These are phyloP conservation scores for Fusarium veterinarium DNA, from an alignment of 2,329 filamentous ascomycete species.

Conservation along the genomic window DNA sequence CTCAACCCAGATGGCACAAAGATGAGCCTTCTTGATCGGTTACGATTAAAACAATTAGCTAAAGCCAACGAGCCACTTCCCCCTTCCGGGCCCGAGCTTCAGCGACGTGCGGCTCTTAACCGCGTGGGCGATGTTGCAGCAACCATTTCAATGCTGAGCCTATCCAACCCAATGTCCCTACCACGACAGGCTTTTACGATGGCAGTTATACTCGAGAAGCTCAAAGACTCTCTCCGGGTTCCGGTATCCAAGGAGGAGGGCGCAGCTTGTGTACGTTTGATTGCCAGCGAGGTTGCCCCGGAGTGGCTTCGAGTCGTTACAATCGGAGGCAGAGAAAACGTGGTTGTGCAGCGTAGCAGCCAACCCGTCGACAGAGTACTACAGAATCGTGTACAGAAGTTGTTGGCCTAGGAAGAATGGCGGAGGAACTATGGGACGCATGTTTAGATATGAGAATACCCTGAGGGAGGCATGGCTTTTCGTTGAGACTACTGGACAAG, in stretches of 20 bases:
- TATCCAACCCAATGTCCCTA: conserved; percentile 60
- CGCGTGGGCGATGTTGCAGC: conserved; percentile 75
- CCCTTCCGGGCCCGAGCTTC: conserved; percentile 66
- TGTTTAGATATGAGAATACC: conserved; percentile 33
- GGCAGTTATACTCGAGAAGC: conserved; percentile 69
- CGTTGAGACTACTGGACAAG: conserved; percentile 11
- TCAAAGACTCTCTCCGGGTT: conserved; percentile 73
- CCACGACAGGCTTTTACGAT: conserved; percentile 74
- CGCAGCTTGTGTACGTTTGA: conserved; percentile 60
- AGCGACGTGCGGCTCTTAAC: conserved; percentile 73
- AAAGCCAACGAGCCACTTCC: conserved; percentile 67
- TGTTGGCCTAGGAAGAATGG: conserved; percentile 43
- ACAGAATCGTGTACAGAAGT: conserved; percentile 52
- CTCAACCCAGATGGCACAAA: conserved; percentile 60
- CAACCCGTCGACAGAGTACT: conserved; percentile 55
- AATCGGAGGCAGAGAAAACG: conserved; percentile 66
- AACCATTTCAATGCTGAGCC: conserved; percentile 74
- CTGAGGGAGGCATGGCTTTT: conserved; percentile 14
- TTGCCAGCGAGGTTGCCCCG: conserved; percentile 66
- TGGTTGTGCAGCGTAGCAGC: conserved; percentile 63
- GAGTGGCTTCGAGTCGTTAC: conserved; percentile 66
- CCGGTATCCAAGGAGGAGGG: conserved; percentile 66
- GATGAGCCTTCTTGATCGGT: conserved; percentile 79
- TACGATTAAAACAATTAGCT: conserved; percentile 76
- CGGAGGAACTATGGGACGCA: not conserved